These are phyloP conservation scores for Rhizoclosmatium globosum DNA, from an alignment of 192 early-diverging fungal genomes.

Conservation along the genomic window DNA sequence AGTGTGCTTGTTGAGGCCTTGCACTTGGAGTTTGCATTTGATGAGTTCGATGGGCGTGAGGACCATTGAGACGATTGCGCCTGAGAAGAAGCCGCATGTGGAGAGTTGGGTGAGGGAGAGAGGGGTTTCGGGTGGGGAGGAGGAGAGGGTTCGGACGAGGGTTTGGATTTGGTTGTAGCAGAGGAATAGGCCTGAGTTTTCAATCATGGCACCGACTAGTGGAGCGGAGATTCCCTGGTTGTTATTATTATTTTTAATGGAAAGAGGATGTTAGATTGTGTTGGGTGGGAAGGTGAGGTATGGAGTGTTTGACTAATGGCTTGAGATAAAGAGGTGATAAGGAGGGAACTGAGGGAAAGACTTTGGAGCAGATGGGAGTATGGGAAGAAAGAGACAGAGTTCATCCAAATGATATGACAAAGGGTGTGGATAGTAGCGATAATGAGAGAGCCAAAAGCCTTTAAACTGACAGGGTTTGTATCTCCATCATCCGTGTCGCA, in stretches of 20 bases:
- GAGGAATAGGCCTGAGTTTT: constrained; percentile 91
- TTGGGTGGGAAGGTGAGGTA: too few relatives aligned
- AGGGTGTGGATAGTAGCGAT: too few relatives aligned
- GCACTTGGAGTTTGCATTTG: constrained; percentile 96
- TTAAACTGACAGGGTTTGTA: too few relatives aligned
- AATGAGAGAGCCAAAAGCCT: too few relatives aligned
- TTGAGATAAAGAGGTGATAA: too few relatives aligned
- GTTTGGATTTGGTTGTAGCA: constrained; percentile 86
- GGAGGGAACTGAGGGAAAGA: too few relatives aligned
- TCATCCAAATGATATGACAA: too few relatives aligned
- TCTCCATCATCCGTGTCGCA: too few relatives aligned
- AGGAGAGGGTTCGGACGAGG: constrained; percentile 63
- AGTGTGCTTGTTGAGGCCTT: constrained; percentile 60
- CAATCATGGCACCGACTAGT: constrained; percentile 91
- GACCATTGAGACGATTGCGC: constrained; percentile 85
- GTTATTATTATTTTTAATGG: neutral
- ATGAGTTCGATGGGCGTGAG: constrained; percentile 95
- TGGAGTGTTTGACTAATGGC: too few relatives aligned
- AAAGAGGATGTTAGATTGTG: too few relatives aligned
- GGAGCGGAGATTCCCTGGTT: constrained; percentile 87
- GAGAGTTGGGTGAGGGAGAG: constrained; percentile 74
- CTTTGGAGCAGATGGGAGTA: too few relatives aligned
- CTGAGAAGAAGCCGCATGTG: constrained; percentile 84
- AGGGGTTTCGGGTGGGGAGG: constrained; percentile 35
- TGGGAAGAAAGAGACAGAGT: too few relatives aligned